Percentiles rank a stretch among this genome's conserved stretches.
phyloP scores from a whole-genome alignment of 192 early-diverging fungal genomes.

The Umbelopsis vinacea region DNA sequence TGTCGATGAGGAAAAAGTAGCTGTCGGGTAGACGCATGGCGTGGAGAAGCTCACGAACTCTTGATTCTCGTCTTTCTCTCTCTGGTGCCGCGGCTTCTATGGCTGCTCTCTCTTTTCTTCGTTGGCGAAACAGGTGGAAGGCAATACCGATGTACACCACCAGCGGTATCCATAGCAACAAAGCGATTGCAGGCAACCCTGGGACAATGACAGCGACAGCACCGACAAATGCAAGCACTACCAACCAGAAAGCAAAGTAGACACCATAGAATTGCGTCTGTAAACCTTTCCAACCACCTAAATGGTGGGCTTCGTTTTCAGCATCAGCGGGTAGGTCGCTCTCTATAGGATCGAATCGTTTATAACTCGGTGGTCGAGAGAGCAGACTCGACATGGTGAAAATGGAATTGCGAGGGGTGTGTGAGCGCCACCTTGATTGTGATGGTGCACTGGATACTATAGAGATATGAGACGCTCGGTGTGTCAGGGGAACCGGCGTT shows the following conservation, averaged over 20 bases:
- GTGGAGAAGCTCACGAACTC: not conserved
- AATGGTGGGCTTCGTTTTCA: not conserved
- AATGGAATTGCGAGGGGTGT: not conserved
- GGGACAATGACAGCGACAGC: conserved; percentile 13
- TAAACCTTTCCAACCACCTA: not conserved
- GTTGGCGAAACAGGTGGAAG: not conserved
- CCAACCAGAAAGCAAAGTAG: conserved; percentile 23
- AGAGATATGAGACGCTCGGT: not conserved
- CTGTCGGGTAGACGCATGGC: conserved; percentile 11
- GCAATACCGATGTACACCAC: not conserved
- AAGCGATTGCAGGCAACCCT: conserved; percentile 1
- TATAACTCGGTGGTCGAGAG: conserved; percentile 30
- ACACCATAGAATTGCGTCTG: not conserved
- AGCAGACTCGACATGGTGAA: not conserved
- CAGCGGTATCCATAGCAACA: conserved; percentile 23
- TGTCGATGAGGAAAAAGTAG: conserved; percentile 24
- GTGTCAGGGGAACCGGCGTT: too few relatives aligned
- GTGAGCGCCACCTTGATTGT: not conserved
- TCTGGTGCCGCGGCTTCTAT: not conserved
- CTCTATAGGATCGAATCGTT: not conserved
- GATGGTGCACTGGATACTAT: not conserved
- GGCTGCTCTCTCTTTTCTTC: not conserved
- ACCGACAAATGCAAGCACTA: conserved; percentile 10
- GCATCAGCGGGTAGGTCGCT: not conserved
- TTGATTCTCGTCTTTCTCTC: not conserved